Conservation (phyloP, 1,139 yeast species). For the Candida sanyaensis region DNA sequence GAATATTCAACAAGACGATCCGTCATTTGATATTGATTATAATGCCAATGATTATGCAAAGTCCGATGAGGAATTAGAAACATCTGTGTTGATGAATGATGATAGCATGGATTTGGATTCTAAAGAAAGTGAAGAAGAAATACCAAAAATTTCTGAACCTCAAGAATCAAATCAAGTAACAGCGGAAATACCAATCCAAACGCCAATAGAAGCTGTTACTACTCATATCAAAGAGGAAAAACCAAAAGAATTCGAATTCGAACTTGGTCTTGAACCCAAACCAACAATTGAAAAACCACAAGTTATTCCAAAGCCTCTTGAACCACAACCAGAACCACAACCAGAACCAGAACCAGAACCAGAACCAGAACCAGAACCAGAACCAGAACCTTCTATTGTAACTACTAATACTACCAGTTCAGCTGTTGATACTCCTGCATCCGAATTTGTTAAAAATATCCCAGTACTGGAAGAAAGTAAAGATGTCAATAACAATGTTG, state of each 20-base stretch:
- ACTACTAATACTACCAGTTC: neutral
- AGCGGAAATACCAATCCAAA: constrained; percentile 6
- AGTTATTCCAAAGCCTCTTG: no score
- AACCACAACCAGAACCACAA: neutral
- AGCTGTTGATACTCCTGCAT: neutral
- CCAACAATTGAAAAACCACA: no score
- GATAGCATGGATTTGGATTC: constrained; percentile 21
- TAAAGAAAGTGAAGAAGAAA: constrained; percentile 23
- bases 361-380: no score
- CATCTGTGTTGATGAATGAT: constrained; percentile 13
- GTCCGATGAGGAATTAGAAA: constrained; percentile 13
- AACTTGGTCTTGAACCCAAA: no score
- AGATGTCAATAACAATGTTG: neutral
- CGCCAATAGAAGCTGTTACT: neutral
- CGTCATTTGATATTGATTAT: constrained; percentile 15
- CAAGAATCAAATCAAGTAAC: constrained; percentile 1
- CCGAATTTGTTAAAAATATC: neutral
- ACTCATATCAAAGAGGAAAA: neutral
- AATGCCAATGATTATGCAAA: constrained; percentile 12
- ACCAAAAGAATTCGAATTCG: neutral
- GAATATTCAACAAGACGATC: constrained; percentile 15
- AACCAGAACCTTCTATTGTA: neutral
- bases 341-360: no score
- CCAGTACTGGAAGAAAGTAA: neutral
- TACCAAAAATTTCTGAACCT: constrained; percentile 13